Conservation (phyloP, 2,329 filamentous ascomycete genomes). For the Fusarium dimerum region DNA sequence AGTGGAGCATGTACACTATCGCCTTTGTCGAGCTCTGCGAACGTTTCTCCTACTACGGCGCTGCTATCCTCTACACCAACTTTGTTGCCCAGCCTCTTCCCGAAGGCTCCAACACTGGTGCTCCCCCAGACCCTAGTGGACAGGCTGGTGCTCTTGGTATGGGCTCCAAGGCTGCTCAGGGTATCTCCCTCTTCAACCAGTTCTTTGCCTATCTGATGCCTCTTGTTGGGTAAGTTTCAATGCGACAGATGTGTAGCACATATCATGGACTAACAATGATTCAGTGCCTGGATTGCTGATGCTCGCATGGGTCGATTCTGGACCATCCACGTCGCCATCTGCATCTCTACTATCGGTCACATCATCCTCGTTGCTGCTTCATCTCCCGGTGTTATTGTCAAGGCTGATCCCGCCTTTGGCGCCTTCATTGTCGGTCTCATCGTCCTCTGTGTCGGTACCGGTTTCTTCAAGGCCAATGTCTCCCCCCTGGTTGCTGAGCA, state of each 20-base stretch:
- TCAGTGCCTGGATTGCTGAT: conserved; percentile 61
- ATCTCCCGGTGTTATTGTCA: conserved; percentile 61
- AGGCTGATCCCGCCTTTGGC: conserved; percentile 58
- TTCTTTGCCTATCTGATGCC: conserved; percentile 66
- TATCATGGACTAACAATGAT: conserved; percentile 4
- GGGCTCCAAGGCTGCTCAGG: conserved; percentile 57
- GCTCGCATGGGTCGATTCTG: conserved; percentile 72
- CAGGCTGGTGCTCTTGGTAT: conserved; percentile 56
- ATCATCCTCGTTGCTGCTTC: conserved; percentile 66
- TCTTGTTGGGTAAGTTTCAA: conserved; percentile 48
- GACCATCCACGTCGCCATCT: conserved; percentile 69
- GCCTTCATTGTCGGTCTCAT: conserved; percentile 69
- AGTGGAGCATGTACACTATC: conserved; percentile 67
- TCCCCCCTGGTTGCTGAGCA: conserved; percentile 72
- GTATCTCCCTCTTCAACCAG: conserved; percentile 53
- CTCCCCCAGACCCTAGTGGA: conserved; percentile 36
- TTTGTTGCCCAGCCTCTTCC: conserved; percentile 61
- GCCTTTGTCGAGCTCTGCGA: conserved; percentile 75
- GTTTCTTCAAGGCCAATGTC: conserved; percentile 82
- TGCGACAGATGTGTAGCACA: too few relatives aligned
- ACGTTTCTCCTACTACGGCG: conserved; percentile 77
- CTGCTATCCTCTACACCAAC: conserved; percentile 67
- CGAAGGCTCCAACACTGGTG: conserved; percentile 54
- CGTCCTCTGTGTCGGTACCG: conserved; percentile 63
- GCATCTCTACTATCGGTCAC: conserved; percentile 66